phyloP scores from a whole-genome alignment of 352 stramenopile genomes.

The Phytopythium montanum region DNA sequence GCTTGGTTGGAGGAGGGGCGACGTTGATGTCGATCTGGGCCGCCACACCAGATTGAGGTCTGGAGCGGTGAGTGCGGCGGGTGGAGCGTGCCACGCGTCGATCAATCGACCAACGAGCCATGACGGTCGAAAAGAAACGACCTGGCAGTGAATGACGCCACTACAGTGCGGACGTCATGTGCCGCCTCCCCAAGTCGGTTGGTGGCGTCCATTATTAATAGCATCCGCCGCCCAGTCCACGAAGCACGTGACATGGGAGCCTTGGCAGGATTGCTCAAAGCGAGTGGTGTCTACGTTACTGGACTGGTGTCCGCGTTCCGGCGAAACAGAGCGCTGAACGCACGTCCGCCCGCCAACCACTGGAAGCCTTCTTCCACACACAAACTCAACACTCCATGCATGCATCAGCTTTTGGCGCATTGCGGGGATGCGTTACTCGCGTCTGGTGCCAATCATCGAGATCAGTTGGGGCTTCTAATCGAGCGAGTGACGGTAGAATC shows the following conservation, averaged over 20 bases:
- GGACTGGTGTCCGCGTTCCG: too few species aligned
- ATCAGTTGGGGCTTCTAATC: background rate
- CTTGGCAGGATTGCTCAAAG: too few species aligned
- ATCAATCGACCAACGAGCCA: background rate
- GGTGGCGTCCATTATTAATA: too few species aligned
- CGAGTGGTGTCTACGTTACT: too few species aligned
- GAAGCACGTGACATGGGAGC: too few species aligned
- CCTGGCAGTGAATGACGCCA: background rate
- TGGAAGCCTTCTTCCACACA: too few species aligned
- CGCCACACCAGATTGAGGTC: background rate
- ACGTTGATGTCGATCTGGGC: background rate
- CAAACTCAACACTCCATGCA: too few species aligned
- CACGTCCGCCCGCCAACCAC: too few species aligned
- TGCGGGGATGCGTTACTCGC: background rate
- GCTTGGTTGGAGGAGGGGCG: background rate
- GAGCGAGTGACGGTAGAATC: background rate
- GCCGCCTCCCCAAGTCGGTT: too few species aligned
- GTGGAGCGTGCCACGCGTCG: background rate
- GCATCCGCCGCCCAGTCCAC: too few species aligned
- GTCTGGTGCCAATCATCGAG: conserved; percentile 2
- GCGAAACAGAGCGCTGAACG: too few species aligned
- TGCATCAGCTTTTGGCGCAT: background rate
- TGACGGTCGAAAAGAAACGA: conserved; percentile 3
- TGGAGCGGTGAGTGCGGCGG: background rate
- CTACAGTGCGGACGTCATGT: too few species aligned